Base-by-base conservation (phyloP, 2,329 filamentous ascomycete species). In the Aureobasidium lini region DNA sequence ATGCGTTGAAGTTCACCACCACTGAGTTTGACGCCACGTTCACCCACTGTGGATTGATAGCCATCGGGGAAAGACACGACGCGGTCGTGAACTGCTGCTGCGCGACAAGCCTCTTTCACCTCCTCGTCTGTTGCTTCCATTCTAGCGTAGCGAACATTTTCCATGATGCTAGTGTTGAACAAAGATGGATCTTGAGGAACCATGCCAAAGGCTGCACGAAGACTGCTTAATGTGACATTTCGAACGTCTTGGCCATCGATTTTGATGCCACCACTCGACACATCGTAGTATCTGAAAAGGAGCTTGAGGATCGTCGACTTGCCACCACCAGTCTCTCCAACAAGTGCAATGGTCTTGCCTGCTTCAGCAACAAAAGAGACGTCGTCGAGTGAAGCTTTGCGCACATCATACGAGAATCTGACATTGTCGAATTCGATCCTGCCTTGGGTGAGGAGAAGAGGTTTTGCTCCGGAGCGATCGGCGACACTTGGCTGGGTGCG, bases 1-100 rank as follows among this genome's bases (percentile, higher is more conserved):
- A 95, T 80, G 5, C 90, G 83, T 70, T 95, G 90, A n/a, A 89
- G 83, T 70, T 95, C 90, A 0, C 90, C 90, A n/a, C 89, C 88
- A 10, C 87, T 90, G 1, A 95, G 76, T 68, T 89, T 90, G 49
- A 87, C 86, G 4, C 90, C 90, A 31, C 82, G 82, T 67, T 93
- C 89, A 1, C 90, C 90, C 1, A 94, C 89, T 8, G 81, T 73
- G 0, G 89, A 90, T 4, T 87, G 80, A 67, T 92, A 92, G 1
- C 84, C 83, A 75, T 88, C 75, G 0, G 81, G 75, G 64, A 88
- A 86, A 1, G 70, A 75, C 56, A 80, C 67, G 61, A 88, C 86
- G 63, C 84, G 83, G 58, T 86, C 81, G 69, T 88, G 85, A 29
- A 88, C 81, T 1, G 80, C 79, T 2, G 84, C 85, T 0, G 80